phyloP scores from a whole-genome alignment of 192 early-diverging fungal species.

The Umbelopsis sp. region DNA sequence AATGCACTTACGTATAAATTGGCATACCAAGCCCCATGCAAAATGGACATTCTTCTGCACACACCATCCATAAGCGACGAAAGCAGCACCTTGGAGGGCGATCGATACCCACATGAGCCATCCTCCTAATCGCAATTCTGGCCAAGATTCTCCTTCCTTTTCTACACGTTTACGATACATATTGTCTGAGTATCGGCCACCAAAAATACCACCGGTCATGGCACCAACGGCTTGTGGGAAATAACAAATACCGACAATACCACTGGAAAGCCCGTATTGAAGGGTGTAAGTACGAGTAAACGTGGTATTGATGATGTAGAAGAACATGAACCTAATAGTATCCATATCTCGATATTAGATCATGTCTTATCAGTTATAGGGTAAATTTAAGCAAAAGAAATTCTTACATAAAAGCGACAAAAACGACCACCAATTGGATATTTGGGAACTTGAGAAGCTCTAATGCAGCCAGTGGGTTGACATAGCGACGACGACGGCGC shows the following conservation, averaged over 20 bases:
- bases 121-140: slow-evolving; percentile 38
- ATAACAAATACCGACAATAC: slow-evolving; percentile 41
- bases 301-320: slow-evolving; percentile 36
- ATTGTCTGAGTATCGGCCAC: slow-evolving; percentile 28
- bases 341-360: background rate
- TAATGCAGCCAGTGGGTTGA: slow-evolving; percentile 35
- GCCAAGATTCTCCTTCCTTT: slow-evolving; percentile 19
- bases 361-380: background rate
- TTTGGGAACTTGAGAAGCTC: slow-evolving; percentile 27
- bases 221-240: slow-evolving; percentile 30
- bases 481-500: background rate
- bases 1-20: slow-evolving; percentile 35
- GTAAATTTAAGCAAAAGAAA: too few relatives aligned
- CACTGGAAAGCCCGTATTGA: slow-evolving; percentile 36
- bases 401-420: slow-evolving; percentile 34
- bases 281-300: slow-evolving; percentile 37
- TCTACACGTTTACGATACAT: slow-evolving; percentile 27
- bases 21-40: slow-evolving; percentile 31
- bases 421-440: slow-evolving; percentile 28
- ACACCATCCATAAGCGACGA: slow-evolving; percentile 39
- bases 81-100: slow-evolving; percentile 3
- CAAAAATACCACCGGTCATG: slow-evolving; percentile 27
- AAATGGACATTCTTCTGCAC: slow-evolving; percentile 36
- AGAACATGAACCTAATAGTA: slow-evolving; percentile 29
- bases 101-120: slow-evolving; percentile 19